phyloP scores from a whole-genome alignment of 2,329 filamentous ascomycete species.

The Epichloe glyceriae region DNA sequence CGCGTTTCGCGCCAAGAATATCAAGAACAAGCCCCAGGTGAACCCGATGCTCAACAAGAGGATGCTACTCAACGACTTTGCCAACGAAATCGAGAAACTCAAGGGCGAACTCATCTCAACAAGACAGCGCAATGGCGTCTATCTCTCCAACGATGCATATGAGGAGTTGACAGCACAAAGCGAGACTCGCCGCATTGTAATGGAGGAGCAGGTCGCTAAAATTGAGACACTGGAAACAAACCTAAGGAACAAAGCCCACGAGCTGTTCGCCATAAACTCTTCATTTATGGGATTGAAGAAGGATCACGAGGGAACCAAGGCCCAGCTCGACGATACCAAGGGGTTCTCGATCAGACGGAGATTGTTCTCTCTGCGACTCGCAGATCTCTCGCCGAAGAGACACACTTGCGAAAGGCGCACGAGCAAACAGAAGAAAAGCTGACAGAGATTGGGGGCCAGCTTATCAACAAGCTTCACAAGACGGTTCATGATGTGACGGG shows the following conservation, averaged over 20 bases:
- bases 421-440: slow-evolving; percentile 73
- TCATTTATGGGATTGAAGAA: slow-evolving; percentile 82
- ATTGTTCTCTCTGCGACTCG: slow-evolving; percentile 67
- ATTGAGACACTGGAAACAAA: slow-evolving; percentile 88
- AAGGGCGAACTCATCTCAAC: slow-evolving; percentile 91
- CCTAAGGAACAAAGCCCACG: slow-evolving; percentile 84
- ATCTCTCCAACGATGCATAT: slow-evolving; percentile 76
- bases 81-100: slow-evolving; percentile 82
- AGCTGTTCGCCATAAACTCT: slow-evolving; percentile 74
- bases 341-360: slow-evolving; percentile 79
- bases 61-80: slow-evolving; percentile 80
- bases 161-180: slow-evolving; percentile 87
- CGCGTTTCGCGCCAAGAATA: slow-evolving; percentile 95
- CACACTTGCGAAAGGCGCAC: slow-evolving; percentile 67
- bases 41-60: slow-evolving; percentile 91
- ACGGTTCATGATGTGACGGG: slow-evolving; percentile 72
- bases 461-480: slow-evolving; percentile 64
- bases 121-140: slow-evolving; percentile 86
- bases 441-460: slow-evolving; percentile 55
- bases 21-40: slow-evolving; percentile 91
- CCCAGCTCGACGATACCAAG: slow-evolving; percentile 65
- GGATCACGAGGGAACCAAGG: slow-evolving; percentile 67
- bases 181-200: slow-evolving; percentile 80
- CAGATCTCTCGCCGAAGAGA: slow-evolving; percentile 67
- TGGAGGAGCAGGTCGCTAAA: slow-evolving; percentile 83